Percentiles rank a stretch among this genome's conserved stretches.
Evolutionary conservation across 2,329 filamentous ascomycete species (phyloP).

Genomic region (Cladophialophora immunda): DNA sequence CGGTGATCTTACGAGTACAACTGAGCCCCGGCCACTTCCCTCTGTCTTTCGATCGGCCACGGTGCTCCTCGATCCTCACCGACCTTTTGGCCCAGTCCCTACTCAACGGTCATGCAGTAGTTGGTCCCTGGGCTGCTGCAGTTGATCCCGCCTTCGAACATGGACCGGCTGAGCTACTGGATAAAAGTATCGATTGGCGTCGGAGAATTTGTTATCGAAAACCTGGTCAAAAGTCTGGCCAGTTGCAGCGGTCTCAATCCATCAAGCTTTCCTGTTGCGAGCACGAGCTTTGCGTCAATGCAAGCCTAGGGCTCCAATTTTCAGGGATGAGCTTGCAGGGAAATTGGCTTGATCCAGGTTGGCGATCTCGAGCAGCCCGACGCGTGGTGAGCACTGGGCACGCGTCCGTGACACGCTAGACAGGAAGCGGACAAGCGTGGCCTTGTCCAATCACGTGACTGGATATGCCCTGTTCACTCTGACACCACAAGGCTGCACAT

Average conservation of each 20-base stretch:
- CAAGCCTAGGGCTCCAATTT: conserved; percentile 5
- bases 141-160: conserved; percentile 2
- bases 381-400: neutral
- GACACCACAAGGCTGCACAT: neutral
- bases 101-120: conserved; percentile 2
- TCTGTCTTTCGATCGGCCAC: conserved; percentile 5
- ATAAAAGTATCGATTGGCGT: conserved; percentile 25
- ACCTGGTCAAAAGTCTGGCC: conserved; percentile 8
- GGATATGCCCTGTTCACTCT: neutral
- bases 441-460: neutral
- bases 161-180: conserved; percentile 4
- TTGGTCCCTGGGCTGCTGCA: neutral
- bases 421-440: neutral
- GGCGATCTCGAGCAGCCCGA: neutral
- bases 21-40: neutral
- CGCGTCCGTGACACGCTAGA: neutral
- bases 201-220: conserved; percentile 31
- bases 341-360: conserved; percentile 2
- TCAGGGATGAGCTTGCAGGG: conserved; percentile 20
- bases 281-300: conserved; percentile 15
- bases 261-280: neutral
- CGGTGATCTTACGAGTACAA: neutral
- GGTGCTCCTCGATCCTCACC: conserved; percentile 3
- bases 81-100: neutral
- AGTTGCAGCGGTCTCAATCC: neutral